Evolutionary conservation across 257 asterid genomes (phyloP).

Genomic region (Osmanthus fragrans): DNA sequence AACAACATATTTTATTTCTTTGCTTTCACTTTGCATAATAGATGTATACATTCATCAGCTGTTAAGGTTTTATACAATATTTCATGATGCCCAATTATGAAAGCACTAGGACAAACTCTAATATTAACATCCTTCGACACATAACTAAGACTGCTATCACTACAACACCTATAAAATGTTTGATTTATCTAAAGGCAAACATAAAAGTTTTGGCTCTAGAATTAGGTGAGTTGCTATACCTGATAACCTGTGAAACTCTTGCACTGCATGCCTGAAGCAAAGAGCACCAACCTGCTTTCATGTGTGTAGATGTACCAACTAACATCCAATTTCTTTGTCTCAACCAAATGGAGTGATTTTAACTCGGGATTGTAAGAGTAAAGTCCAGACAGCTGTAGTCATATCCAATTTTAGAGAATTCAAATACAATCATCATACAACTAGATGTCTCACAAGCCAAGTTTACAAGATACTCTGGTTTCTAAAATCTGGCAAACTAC

Average conservation of each 20-base stretch:
- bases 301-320: constrained; percentile 91
- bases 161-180: constrained; percentile 6
- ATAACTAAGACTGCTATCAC: constrained; percentile 5
- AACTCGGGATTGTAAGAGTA: constrained; percentile 53
- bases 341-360: constrained; percentile 66
- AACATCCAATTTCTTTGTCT: constrained; percentile 63
- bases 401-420: constrained; percentile 30
- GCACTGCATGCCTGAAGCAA: constrained; percentile 92
- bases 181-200: constrained; percentile 8
- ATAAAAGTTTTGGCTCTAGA: constrained; percentile 10
- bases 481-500: background rate
- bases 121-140: background rate
- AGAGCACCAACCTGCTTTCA: constrained; percentile 94
- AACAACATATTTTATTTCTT: background rate
- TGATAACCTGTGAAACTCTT: constrained; percentile 84
- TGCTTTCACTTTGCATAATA: constrained; percentile 29
- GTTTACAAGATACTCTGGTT: background rate
- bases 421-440: constrained; percentile 14
- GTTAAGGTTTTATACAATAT: constrained; percentile 11
- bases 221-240: constrained; percentile 46
- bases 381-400: constrained; percentile 77
- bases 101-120: constrained; percentile 4
- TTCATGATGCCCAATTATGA: background rate
- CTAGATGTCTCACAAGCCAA: constrained; percentile 9
- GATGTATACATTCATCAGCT: constrained; percentile 7